Evolutionary conservation across 208 protist species (phyloP).

Genomic region (Eutreptiella sp.): DNA sequence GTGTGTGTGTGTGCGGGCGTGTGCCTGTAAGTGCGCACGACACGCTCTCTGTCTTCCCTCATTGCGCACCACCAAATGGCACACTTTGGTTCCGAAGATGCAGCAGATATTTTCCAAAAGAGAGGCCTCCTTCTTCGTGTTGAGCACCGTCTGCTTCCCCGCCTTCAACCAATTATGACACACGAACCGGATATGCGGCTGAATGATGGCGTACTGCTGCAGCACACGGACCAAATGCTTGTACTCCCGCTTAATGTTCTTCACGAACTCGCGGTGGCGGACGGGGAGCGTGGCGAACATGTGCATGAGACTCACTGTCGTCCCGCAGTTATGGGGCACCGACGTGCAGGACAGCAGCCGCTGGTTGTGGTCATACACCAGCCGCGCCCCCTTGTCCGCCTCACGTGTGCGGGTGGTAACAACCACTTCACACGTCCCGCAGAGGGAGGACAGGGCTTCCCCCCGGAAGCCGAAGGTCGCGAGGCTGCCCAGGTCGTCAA

Average conservation of each 20-base stretch:
- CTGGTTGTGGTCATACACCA: conserved; percentile 10
- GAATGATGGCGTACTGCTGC: conserved; percentile 46
- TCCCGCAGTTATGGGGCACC: conserved; percentile 42
- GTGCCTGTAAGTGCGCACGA: too few species aligned
- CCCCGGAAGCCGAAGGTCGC: conserved; percentile 90
- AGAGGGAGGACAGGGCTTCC: conserved; percentile 91
- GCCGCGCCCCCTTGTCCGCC: background rate
- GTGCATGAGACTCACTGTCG: conserved; percentile 55
- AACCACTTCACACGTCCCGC: conserved; percentile 57
- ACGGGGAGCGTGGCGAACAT: conserved; percentile 81
- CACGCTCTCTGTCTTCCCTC: too few species aligned
- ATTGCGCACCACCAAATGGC: background rate
- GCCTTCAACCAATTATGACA: too few species aligned
- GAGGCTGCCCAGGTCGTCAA: conserved; percentile 56
- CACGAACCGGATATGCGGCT: too few species aligned
- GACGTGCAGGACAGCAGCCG: background rate
- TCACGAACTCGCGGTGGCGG: conserved; percentile 69
- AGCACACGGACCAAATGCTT: conserved; percentile 34
- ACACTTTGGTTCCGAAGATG: background rate
- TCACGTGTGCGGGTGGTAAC: conserved; percentile 38
- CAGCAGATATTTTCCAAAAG: background rate
- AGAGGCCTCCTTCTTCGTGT: background rate
- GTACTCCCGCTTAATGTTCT: conserved; percentile 57
- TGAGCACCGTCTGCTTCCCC: too few species aligned
- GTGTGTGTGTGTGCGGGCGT: too few species aligned